phyloP scores from a whole-genome alignment of 371 early-diverging fungal species.

The Mortierella polycephala region DNA sequence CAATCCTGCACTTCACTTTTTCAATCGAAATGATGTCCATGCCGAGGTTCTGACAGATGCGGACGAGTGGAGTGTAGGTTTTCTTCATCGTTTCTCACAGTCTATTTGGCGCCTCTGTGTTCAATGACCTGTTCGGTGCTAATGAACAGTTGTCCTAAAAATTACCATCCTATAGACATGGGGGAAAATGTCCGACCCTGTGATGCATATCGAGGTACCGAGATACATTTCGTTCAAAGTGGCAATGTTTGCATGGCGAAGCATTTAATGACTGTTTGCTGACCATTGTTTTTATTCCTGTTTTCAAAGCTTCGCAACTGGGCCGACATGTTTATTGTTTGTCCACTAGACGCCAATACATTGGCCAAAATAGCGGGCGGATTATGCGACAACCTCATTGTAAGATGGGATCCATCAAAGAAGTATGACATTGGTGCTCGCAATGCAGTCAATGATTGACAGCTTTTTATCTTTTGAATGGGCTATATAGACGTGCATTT shows the following conservation, averaged over 20 bases:
- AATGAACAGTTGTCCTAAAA: too few relatives aligned
- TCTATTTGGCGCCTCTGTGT: not conserved
- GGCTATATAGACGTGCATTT: conserved; percentile 81
- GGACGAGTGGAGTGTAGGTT: conserved; percentile 87
- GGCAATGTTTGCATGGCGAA: not conserved
- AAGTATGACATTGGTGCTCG: not conserved
- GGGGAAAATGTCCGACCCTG: conserved; percentile 87
- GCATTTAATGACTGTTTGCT: not conserved
- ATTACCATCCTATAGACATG: conserved; percentile 64
- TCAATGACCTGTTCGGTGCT: too few relatives aligned
- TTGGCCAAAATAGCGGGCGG: conserved; percentile 93
- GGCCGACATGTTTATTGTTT: conserved; percentile 92
- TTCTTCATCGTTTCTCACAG: not conserved
- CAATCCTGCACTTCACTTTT: conserved; percentile 83
- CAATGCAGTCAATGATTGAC: too few relatives aligned
- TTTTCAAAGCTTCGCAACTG: conserved; percentile 85
- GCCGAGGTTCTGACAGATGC: conserved; percentile 76
- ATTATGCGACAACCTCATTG: conserved; percentile 93
- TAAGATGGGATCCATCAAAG: conserved; percentile 39
- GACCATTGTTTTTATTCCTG: not conserved
- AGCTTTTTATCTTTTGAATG: not conserved
- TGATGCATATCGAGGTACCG: conserved; percentile 92
- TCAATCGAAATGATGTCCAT: conserved; percentile 63
- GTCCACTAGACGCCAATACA: conserved; percentile 96
- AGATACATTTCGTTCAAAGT: not conserved